Base-by-base conservation (phyloP, 2,329 filamentous ascomycete genomes). In the Cladosporium sp. region DNA sequence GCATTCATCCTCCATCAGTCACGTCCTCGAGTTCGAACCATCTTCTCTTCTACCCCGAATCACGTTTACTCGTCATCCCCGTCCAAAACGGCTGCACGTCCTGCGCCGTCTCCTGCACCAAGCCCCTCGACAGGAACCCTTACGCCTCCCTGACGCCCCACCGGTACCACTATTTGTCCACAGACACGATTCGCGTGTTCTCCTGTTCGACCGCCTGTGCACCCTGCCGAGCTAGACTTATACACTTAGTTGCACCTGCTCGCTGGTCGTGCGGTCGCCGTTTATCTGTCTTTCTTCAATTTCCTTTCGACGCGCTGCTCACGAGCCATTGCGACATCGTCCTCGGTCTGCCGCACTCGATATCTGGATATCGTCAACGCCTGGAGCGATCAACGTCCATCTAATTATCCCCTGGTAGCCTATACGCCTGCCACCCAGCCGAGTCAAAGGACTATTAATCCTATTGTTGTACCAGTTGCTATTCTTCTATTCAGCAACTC, bases 391-490 rank as follows among this genome's bases (percentile, higher is more conserved):
- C 39, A 32, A 46, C 53, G 57, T 57, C 54, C 43, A 57, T 57
- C 60, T 60, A 57, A 54, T 62, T 52, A 56, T 59, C 53, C 55
- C 45, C 15, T 52, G 52, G 43, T 53, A 55, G 39, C 53, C 57
- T 53, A 56, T 58, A 53, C 56, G 54, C 50, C 56, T 58, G 54
- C 57, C 55, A 58, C 61, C 59, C 62, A 60, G 63, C 57, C 22
- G 63, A 46, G 55, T 47, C 55, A 54, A 60, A 60, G 52, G 55
- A 54, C 56, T 54, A 50, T 53, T 57, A 59, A 62, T 59, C 46
- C 54, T 60, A 56, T 56, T 59, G 53, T 59, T 53, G 43, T 50
- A 47, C 55, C 18, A 36, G 42, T 16, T 35, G 32, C 41, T 30
- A 47, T 50, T 50, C 46, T 52, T 46, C 46, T 51, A 49, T 47